Evolutionary conservation across 768 basidiomycete species (phyloP).

Genomic region (Naganishia onofrii): DNA sequence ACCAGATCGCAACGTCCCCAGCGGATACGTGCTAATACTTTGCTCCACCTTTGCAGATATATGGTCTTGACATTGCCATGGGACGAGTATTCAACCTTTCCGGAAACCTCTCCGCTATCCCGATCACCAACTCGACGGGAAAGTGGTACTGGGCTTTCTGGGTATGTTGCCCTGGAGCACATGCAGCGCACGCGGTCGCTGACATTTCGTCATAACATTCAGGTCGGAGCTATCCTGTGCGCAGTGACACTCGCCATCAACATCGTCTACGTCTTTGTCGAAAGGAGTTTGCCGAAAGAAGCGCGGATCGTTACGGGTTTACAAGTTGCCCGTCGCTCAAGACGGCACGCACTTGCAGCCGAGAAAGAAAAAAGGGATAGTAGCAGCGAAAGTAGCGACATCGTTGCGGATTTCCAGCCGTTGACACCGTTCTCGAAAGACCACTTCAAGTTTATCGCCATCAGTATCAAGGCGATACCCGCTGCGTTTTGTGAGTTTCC

Average conservation of each 20-base stretch:
- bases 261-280: conserved; percentile 43
- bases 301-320: conserved; percentile 29
- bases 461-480: conserved; percentile 28
- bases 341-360: not conserved
- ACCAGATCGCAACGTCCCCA: not conserved
- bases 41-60: conserved; percentile 26
- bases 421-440: conserved; percentile 22
- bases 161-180: conserved; percentile 9
- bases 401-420: not conserved
- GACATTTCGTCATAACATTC: not conserved
- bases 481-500: conserved; percentile 29
- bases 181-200: too few species aligned
- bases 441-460: conserved; percentile 21
- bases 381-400: not conserved
- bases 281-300: conserved; percentile 38
- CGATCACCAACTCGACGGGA: conserved; percentile 45
- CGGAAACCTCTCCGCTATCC: conserved; percentile 41
- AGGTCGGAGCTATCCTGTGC: conserved; percentile 45
- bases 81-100: conserved; percentile 39
- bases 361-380: not conserved
- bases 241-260: conserved; percentile 39
- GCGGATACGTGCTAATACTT: too few species aligned
- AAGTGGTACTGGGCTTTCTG: conserved; percentile 51
- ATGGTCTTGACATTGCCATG: conserved; percentile 49
- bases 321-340: not conserved